Conservation (phyloP, 169 alveolate genomes). For the Cryptosporidium parvum region DNA sequence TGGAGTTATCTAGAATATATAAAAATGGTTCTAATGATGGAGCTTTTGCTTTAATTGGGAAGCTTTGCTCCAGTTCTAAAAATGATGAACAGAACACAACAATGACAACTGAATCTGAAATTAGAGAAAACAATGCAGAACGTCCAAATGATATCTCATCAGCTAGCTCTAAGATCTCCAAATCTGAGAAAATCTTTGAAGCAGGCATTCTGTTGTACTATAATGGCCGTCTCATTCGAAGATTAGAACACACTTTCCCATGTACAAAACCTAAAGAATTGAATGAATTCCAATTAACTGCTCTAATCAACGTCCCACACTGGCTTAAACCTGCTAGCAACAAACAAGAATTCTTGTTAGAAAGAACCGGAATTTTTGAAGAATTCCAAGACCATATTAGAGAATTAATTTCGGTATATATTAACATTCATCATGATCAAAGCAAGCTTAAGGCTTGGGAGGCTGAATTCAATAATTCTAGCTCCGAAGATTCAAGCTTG, state of each 20-base stretch:
- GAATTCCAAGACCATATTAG: constrained; percentile 84
- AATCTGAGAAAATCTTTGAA: constrained; percentile 84
- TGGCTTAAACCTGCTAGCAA: constrained; percentile 91
- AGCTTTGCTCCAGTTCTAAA: not conserved
- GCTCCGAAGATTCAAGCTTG: not conserved
- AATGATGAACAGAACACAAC: not conserved
- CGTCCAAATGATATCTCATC: not conserved
- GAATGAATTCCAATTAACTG: constrained; percentile 85
- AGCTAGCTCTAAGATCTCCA: not conserved
- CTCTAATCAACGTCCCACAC: constrained; percentile 88
- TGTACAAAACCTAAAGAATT: constrained; percentile 75
- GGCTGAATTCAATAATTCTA: constrained; percentile 35
- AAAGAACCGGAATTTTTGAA: constrained; percentile 86
- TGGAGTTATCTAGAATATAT: constrained; percentile 23
- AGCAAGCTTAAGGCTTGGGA: constrained; percentile 82
- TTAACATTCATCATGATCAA: constrained; percentile 80
- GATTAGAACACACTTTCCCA: constrained; percentile 90
- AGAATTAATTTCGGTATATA: constrained; percentile 81
- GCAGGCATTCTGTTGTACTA: constrained; percentile 90
- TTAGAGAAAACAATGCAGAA: not conserved
- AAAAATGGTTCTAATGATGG: constrained; percentile 48
- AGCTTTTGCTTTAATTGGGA: constrained; percentile 59
- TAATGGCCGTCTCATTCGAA: constrained; percentile 86
- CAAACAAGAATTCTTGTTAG: constrained; percentile 91
- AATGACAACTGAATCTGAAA: not conserved